Base-by-base conservation (phyloP, 371 early-diverging fungal genomes). In the Neoconidiobolus thromboides region DNA sequence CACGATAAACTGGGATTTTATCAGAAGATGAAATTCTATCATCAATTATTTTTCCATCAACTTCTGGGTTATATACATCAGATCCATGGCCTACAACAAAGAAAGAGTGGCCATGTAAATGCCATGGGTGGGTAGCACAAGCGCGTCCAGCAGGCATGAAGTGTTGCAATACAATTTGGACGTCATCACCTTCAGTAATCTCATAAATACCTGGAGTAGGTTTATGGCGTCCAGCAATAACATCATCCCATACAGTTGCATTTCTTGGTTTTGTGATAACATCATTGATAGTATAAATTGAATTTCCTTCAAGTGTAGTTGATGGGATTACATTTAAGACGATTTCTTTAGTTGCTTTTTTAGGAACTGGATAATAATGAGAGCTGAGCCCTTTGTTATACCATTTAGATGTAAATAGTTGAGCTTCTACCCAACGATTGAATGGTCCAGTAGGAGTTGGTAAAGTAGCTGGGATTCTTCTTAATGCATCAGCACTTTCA, bases 21-120 rank as follows among this genome's bases (percentile, higher is more conserved):
- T 26, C 26, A 38, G 37, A 38, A 40, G 6, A 37, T 36, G 52
- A 7, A 26, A 26, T 26, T 26, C 26, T 26, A 26, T 26, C 26
- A 67, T 69, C 64, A 62, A 65, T 26, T 49, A 43, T 3, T 7
- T 26, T 10, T 7, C 7, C 7, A 7, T 14, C 12, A 7, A 14
- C 36, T 10, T 26, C 12, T 12, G 56, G 56, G 37, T 36, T n/a
- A 42, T 37, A 55, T 4, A 55, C n/a, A 26, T 26, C 26, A 26
- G 26, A 26, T 26, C 26, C 26, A 26, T 26, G 26, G 26, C 26
- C 26, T 26, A 55, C 56, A 12, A 40, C 56, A 42, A 37, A 55
- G 42, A 55, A 55, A 40, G 56, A 55, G 15, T 55, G 56, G 40
- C 56, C 56, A 40, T 55, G 56, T 40, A 55, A 4, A 14, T 55